Conservation (phyloP, 495 filamentous ascomycete genomes). For the Aspergillus hancockii region DNA sequence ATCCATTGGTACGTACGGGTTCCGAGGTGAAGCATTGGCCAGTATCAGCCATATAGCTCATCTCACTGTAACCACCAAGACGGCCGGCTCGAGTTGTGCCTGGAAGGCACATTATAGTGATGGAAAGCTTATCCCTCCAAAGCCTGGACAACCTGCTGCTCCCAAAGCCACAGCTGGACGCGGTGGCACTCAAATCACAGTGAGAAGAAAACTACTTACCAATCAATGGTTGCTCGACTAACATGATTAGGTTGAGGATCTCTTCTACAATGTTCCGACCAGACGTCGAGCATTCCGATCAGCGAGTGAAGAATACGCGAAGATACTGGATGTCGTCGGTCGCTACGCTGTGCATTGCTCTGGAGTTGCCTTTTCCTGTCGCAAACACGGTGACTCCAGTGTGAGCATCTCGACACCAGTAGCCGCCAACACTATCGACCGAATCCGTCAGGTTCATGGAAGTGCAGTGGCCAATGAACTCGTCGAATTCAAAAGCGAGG, state of each 20-base stretch:
- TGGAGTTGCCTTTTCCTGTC: constrained; percentile 91
- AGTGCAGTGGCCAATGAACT: constrained; percentile 86
- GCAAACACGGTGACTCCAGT: constrained; percentile 88
- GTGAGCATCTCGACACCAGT: constrained; percentile 76
- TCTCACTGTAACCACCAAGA: constrained; percentile 91
- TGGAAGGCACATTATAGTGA: constrained; percentile 86
- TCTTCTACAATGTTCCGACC: constrained; percentile 95
- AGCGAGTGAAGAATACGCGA: constrained; percentile 92
- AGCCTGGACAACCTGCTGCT: constrained; percentile 87
- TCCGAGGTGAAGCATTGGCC: constrained; percentile 93
- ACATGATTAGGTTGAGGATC: constrained; percentile 73
- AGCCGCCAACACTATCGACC: constrained; percentile 69
- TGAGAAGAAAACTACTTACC: constrained; percentile 30
- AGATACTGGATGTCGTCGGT: constrained; percentile 94
- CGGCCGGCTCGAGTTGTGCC: constrained; percentile 83
- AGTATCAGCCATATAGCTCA: constrained; percentile 99
- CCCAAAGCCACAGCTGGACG: constrained; percentile 88
- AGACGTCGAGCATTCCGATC: constrained; percentile 89
- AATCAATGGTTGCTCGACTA: constrained; percentile 7
- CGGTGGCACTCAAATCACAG: constrained; percentile 95
- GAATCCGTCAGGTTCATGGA: constrained; percentile 89
- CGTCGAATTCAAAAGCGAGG: constrained; percentile 70
- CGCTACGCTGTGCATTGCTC: constrained; percentile 93
- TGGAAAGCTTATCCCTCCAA: constrained; percentile 80
- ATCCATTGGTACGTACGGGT: constrained; percentile 93